Percentiles rank a stretch among this genome's conserved stretches.
These are phyloP conservation scores for Collybia sp. DNA, from an alignment of 768 basidiomycete genomes.

Conservation along the genomic window DNA sequence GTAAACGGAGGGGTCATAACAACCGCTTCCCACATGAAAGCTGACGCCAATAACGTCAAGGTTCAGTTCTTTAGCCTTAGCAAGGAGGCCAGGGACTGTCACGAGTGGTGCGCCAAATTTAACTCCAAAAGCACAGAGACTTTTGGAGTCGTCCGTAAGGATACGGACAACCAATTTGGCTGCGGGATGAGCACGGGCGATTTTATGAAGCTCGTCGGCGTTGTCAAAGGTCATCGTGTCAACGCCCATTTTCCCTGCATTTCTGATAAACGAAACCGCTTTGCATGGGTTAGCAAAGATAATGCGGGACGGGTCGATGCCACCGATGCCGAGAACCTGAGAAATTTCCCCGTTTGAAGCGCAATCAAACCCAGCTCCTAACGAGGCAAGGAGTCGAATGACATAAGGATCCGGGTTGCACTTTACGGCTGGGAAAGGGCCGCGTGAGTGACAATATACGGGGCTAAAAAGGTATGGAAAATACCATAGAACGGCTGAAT, in stretches of 20 bases:
- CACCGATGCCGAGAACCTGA: constrained; percentile 68
- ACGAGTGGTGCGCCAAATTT: constrained; percentile 94
- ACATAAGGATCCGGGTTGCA: constrained; percentile 98
- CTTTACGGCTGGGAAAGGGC: constrained; percentile 70
- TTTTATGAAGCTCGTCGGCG: constrained; percentile 91
- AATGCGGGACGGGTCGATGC: constrained; percentile 75
- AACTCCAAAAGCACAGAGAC: constrained; percentile 86
- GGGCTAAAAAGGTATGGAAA: constrained; percentile 20
- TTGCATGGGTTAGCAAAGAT: constrained; percentile 99
- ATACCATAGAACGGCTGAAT: constrained; percentile 94
- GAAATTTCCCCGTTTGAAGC: constrained; percentile 93
- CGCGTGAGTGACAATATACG: constrained; percentile 11
- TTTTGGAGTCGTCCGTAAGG: constrained; percentile 96
- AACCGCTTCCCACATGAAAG: constrained; percentile 98
- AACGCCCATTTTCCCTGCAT: constrained; percentile 74
- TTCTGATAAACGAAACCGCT: constrained; percentile 87
- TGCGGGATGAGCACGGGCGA: constrained; percentile 70
- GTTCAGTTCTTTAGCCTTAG: constrained; percentile 70
- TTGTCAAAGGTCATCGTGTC: constrained; percentile 99
- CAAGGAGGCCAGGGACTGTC: constrained; percentile 74
- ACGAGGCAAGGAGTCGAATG: constrained; percentile 80
- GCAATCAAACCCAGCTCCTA: constrained; percentile 96
- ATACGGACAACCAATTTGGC: constrained; percentile 93
- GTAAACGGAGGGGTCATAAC: constrained; percentile 89
- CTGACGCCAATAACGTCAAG: constrained; percentile 91